Conservation (phyloP, 1,139 yeast genomes). For the Zygosaccharomyces pseudobailii region DNA sequence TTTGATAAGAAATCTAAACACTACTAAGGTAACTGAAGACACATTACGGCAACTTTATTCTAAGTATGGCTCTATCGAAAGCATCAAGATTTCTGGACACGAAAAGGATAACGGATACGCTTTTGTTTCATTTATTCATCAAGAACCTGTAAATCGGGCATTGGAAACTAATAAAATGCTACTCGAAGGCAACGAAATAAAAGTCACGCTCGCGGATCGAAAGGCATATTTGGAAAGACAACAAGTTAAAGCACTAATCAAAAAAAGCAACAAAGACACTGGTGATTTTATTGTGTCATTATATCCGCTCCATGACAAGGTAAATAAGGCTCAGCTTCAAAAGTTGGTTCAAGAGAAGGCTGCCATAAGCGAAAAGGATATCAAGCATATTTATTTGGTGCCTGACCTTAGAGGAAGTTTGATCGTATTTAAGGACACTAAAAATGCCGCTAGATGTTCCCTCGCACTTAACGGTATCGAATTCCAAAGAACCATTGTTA, state of each 20-base stretch:
- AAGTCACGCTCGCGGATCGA: conserved; percentile 41
- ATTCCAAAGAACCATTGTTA: conserved; percentile 38
- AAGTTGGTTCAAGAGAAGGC: conserved; percentile 38
- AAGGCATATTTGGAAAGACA: conserved; percentile 35
- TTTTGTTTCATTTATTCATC: conserved; percentile 44
- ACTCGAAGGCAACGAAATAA: conserved; percentile 42
- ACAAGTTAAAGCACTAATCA: conserved; percentile 29
- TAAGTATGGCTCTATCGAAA: conserved; percentile 47
- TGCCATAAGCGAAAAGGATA: conserved; percentile 34
- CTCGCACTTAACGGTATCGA: conserved; percentile 44
- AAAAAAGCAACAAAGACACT: conserved; percentile 25
- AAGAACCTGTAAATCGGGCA: conserved; percentile 42
- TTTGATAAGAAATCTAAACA: conserved; percentile 50
- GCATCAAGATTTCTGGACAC: conserved; percentile 42
- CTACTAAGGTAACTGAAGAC: conserved; percentile 33
- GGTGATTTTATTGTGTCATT: conserved; percentile 41
- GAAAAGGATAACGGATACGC: conserved; percentile 52
- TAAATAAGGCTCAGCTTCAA: conserved; percentile 42
- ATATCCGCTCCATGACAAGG: conserved; percentile 44
- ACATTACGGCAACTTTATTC: conserved; percentile 36
- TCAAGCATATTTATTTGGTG: conserved; percentile 38
- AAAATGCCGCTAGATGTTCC: conserved; percentile 55
- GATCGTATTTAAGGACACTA: conserved; percentile 45
- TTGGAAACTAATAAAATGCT: conserved; percentile 37
- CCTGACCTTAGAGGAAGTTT: conserved; percentile 50